Conservation (phyloP, 2,329 filamentous ascomycete genomes). For the Aspergillus pseudoviridinutans region DNA sequence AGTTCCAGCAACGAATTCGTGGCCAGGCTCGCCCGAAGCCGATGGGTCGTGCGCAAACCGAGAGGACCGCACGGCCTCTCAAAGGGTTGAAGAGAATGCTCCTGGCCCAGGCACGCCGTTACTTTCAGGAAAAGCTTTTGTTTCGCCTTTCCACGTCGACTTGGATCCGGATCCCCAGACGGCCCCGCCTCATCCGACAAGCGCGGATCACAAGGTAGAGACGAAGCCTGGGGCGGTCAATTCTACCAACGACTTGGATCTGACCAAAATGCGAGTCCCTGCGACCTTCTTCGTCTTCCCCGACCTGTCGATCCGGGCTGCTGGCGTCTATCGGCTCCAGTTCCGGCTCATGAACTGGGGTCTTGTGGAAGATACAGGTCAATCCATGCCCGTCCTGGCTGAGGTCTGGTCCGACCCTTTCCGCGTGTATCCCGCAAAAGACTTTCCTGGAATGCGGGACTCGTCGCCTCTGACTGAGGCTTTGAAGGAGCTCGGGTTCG, state of each 20-base stretch:
- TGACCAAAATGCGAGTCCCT: slow-evolving; percentile 17
- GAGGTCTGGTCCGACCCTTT: slow-evolving; percentile 41
- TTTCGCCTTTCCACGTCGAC: slow-evolving; percentile 41
- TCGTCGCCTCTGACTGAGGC: slow-evolving; percentile 37
- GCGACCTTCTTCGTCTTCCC: slow-evolving; percentile 47
- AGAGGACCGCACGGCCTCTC: slow-evolving; percentile 13
- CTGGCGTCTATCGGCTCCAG: slow-evolving; percentile 43
- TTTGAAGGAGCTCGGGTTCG: slow-evolving; percentile 39
- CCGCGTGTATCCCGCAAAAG: slow-evolving; percentile 40
- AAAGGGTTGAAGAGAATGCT: slow-evolving; percentile 12
- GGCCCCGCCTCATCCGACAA: slow-evolving; percentile 36
- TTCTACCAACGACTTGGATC: background rate
- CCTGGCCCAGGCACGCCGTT: slow-evolving; percentile 25
- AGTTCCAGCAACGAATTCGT: slow-evolving; percentile 16
- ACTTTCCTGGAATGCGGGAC: slow-evolving; percentile 43
- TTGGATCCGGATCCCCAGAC: slow-evolving; percentile 42
- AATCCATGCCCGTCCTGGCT: slow-evolving; percentile 35
- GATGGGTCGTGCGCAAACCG: slow-evolving; percentile 8
- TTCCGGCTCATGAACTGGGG: slow-evolving; percentile 45
- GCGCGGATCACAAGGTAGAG: slow-evolving; percentile 9
- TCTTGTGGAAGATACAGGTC: slow-evolving; percentile 29
- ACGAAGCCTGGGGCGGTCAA: background rate
- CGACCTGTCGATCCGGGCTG: slow-evolving; percentile 44
- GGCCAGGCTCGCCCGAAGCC: slow-evolving; percentile 3
- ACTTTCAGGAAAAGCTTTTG: slow-evolving; percentile 38